Conservation (phyloP, 2,329 filamentous ascomycete species). For the Fusarium buharicum region DNA sequence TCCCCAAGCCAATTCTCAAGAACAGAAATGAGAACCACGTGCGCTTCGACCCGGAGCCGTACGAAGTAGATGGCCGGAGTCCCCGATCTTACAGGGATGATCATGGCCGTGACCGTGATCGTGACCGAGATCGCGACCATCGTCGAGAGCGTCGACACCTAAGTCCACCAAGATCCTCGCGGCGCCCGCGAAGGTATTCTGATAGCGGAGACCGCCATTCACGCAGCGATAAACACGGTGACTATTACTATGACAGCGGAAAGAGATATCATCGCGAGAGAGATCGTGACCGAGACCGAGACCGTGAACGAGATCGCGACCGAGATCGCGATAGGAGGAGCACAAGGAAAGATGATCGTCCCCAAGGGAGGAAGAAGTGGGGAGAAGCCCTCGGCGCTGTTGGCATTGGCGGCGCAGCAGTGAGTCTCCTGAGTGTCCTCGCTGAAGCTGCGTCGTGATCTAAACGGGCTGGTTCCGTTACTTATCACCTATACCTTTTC, state of each 20-base stretch:
- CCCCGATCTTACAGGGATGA: conserved; percentile 48
- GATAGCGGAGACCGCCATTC: conserved; percentile 42
- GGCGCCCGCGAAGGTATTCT: conserved; percentile 45
- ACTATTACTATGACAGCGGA: conserved; percentile 46
- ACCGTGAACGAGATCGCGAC: conserved; percentile 34
- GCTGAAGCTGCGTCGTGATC: conserved; percentile 62
- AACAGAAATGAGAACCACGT: conserved; percentile 69
- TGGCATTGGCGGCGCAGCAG: conserved; percentile 69
- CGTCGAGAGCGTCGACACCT: conserved; percentile 39
- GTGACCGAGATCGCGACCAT: conserved; percentile 46
- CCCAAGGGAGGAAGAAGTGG: conserved; percentile 58
- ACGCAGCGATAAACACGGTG: conserved; percentile 48
- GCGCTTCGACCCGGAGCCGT: conserved; percentile 61
- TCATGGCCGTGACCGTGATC: conserved; percentile 47
- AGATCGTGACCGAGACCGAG: conserved; percentile 49
- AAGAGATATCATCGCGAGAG: conserved; percentile 52
- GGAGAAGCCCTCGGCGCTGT: conserved; percentile 67
- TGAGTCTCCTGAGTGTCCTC: conserved; percentile 66
- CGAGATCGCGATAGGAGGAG: conserved; percentile 54
- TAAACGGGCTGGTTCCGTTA: conserved; percentile 23
- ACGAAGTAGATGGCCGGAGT: conserved; percentile 54
- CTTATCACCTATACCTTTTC: conserved; percentile 1
- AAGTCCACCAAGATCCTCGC: conserved; percentile 31
- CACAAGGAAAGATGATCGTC: conserved; percentile 52
- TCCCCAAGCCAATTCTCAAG: conserved; percentile 70